Percentiles rank a stretch among this genome's conserved stretches.
These are phyloP conservation scores for Wallacemonas collosoma DNA, from an alignment of 208 protist species.

Conservation along the genomic window DNA sequence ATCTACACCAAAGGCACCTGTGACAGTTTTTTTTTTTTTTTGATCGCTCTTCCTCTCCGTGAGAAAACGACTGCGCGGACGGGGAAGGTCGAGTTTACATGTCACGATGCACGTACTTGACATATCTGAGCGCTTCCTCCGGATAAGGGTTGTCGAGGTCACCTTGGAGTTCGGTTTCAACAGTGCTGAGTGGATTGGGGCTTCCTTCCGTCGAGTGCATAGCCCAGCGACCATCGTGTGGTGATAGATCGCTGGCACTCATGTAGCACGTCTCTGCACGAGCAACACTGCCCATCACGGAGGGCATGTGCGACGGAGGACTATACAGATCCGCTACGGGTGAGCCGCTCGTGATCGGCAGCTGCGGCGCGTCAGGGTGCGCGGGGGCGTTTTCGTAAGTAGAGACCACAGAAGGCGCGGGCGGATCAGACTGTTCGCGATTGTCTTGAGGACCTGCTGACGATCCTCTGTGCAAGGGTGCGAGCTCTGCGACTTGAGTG, in stretches of 20 bases:
- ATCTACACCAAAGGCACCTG: no score
- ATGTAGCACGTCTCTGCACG: slow-evolving; percentile 13
- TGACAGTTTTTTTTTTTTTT: no score
- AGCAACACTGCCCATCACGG: not conserved
- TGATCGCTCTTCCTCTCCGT: no score
- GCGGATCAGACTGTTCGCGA: no score
- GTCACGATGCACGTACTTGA: slow-evolving; percentile 9
- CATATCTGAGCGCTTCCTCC: not conserved
- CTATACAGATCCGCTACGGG: not conserved
- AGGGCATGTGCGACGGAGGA: slow-evolving; percentile 2
- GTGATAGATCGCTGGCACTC: slow-evolving; percentile 8
- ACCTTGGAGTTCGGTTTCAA: slow-evolving; percentile 1
- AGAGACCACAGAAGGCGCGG: no score
- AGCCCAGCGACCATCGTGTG: slow-evolving; percentile 3
- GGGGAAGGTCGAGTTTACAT: not conserved
- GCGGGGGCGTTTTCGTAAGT: not conserved
- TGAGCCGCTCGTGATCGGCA: not conserved
- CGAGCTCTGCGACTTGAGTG: no score
- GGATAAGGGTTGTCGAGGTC: not conserved
- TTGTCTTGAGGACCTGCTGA: no score
- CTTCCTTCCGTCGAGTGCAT: not conserved
- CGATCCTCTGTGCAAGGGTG: no score
- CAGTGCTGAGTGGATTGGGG: not conserved
- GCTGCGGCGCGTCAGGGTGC: not conserved
- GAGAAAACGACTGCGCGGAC: no score